Evolutionary conservation across 371 early-diverging fungal genomes (phyloP), one percentile per base, ranked within the genome.

Genomic region (Mortierella sp.): DNA sequence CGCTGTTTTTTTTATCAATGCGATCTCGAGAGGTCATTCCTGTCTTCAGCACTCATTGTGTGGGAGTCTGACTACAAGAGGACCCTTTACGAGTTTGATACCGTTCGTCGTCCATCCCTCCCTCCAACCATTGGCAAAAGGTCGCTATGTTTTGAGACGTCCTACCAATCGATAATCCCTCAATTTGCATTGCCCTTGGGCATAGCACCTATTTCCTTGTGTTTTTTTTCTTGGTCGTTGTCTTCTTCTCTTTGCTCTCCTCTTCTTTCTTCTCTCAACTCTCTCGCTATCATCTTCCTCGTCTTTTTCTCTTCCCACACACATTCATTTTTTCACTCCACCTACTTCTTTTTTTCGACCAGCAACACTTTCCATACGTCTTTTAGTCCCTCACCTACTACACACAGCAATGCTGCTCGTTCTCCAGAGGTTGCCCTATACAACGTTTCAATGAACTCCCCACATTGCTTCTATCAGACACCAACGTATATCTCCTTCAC

Each of bases 1-100:
- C 58, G 58, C 58, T 58, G 31, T 58, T 58, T 58, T 50, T 58
- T 5, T 16, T 58, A 58, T 34, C 58, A 19, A 34, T 58, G 34
- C 34, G 37, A 58, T 58, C 58, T 58, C 19, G 9, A 13, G 34
- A 53, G 24, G 13, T 13, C n/a, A n/a, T 37, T 34, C 7, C 55
- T 14, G 14, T 1, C 19, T 34, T 34, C 58, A 16, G 8, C 22
- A 58, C 31, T 2, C 2, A 16, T 22, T 31, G 14, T 19, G 14
- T 14, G 58, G 22, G 16, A 16, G 8, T 10, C 34, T 24, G 26
- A 13, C 34, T 2, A 6, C 7, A 31, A 7, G 19, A 58, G 58
- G 9, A 58, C 34, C 58, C 58, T 58, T 14, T 19, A 58, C 19
- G 58, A 34, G 58, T 47, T 31, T 34, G 29, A 34, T 31, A 55